These are phyloP conservation scores for Perkinsus olseni DNA, from an alignment of 169 alveolate genomes.

Conservation along the genomic window DNA sequence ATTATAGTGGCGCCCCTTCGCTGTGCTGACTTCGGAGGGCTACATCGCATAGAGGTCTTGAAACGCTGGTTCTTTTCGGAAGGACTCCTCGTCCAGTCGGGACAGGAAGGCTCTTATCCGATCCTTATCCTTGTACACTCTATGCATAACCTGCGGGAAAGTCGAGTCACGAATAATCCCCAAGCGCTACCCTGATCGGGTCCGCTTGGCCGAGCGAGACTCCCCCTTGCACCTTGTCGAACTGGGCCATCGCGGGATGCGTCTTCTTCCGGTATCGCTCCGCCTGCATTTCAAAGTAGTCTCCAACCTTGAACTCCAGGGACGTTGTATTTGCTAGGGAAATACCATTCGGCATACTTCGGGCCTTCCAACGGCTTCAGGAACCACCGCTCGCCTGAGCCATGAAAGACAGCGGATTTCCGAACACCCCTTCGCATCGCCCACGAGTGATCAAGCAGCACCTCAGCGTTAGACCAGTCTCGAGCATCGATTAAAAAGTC, in stretches of 20 bases:
- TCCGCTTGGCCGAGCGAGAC: too few relatives aligned
- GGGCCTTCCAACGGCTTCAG: not conserved
- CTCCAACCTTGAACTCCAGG: not conserved
- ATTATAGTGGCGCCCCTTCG: not conserved
- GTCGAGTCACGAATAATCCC: too few relatives aligned
- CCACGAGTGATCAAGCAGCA: too few relatives aligned
- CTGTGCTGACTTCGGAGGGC: not conserved
- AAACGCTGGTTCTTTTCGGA: not conserved
- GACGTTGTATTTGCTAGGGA: not conserved
- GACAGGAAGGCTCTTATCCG: not conserved
- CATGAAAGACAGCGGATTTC: too few relatives aligned
- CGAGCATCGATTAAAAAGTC: too few relatives aligned
- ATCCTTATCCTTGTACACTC: not conserved
- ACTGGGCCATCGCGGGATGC: not conserved
- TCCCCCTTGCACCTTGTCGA: not conserved
- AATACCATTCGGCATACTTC: not conserved
- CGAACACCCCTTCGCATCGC: too few relatives aligned
- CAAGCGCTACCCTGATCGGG: too few relatives aligned
- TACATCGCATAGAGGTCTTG: not conserved
- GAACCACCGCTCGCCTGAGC: not conserved
- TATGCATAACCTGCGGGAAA: not conserved
- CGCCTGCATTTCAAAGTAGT: not conserved
- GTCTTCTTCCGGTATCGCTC: not conserved
- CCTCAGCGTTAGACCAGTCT: too few relatives aligned
- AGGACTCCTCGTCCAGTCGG: not conserved